Evolutionary conservation across 345 rosid genomes (phyloP), one percentile per base, ranked within the genome.

Genomic region (Brassica carinata): DNA sequence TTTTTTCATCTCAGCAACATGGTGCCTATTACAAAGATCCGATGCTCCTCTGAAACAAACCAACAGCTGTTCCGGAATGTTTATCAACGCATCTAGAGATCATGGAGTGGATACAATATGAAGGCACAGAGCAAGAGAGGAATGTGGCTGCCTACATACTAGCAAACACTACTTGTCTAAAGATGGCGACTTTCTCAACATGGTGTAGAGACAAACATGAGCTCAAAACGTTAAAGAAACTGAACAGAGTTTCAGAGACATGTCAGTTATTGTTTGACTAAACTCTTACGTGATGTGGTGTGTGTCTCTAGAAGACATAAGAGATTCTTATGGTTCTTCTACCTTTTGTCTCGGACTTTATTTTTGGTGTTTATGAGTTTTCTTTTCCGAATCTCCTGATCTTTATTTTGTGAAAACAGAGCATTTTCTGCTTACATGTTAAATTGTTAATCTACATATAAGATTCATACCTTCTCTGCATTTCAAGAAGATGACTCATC

Each of bases 81-180:
- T 33, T 71, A 71, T 33, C 51, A 14, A 27, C 2, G 40, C 57
- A 61, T 10, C 66, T 71, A 0, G 76, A 2, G 76, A 64, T 23
- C 58, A 71, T 71, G 57, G 66, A 78, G 36, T 78, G 81, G 81
- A 62, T 71, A 48, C 29, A 19, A 19, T 77, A 64, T 64, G 66
- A 71, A 71, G 76, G 31, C 71, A 78, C 43, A 10, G 9, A 26
- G 57, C 76, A 53, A 26, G 72, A 78, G 45, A 71, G 7, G 14
- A 31, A 23, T 8, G 27, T 70, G 34, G 81, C 76, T 33, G 64
- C 7, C 2, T 78, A 71, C 72, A 34, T 64, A 26, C 31, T 78
- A 71, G 71, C 71, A 33, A 78, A 78, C 13, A 14, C 76, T n/a
- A 71, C 58, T n/a, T 71, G 43, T 71, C 9, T 78, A 51, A 71